Conservation (phyloP, 2,329 filamentous ascomycete species). For the Xylaria digitata region DNA sequence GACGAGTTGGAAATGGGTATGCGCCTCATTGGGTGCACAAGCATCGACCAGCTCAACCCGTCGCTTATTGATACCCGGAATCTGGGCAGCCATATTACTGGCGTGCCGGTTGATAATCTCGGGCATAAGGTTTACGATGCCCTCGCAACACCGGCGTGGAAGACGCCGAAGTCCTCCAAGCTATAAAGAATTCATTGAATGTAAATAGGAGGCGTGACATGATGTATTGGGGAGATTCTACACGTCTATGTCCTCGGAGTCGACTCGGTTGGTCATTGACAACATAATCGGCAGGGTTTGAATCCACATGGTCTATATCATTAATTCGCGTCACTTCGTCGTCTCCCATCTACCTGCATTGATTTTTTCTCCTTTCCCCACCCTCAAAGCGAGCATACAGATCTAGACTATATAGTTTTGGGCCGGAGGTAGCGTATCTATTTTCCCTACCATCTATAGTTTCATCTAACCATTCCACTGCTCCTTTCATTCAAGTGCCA, state of each 20-base stretch:
- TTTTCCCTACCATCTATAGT: too few relatives aligned
- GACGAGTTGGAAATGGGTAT: slow-evolving; percentile 99
- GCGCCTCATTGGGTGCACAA: slow-evolving; percentile 86
- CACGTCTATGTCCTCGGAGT: neutral
- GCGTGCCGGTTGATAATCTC: slow-evolving; percentile 62
- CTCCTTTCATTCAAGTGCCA: too few relatives aligned
- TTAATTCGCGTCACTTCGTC: too few relatives aligned
- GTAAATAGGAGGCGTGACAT: neutral
- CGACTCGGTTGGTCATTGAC: neutral
- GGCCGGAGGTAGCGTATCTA: too few relatives aligned
- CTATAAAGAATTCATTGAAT: slow-evolving; percentile 51
- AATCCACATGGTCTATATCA: neutral
- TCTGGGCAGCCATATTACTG: slow-evolving; percentile 65
- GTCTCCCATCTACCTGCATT: too few relatives aligned
- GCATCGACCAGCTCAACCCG: slow-evolving; percentile 81
- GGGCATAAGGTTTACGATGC: slow-evolving; percentile 64
- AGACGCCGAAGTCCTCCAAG: slow-evolving; percentile 60
- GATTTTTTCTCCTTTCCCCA: too few relatives aligned
- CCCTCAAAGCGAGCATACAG: too few relatives aligned
- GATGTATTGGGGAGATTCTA: neutral
- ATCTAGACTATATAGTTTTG: too few relatives aligned
- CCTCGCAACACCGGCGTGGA: slow-evolving; percentile 63
- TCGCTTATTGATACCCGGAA: slow-evolving; percentile 82
- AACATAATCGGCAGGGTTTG: neutral
- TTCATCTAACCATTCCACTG: too few relatives aligned